These are phyloP conservation scores for Jackrogersella multiformis DNA, from an alignment of 495 filamentous ascomycete species.

Conservation along the genomic window DNA sequence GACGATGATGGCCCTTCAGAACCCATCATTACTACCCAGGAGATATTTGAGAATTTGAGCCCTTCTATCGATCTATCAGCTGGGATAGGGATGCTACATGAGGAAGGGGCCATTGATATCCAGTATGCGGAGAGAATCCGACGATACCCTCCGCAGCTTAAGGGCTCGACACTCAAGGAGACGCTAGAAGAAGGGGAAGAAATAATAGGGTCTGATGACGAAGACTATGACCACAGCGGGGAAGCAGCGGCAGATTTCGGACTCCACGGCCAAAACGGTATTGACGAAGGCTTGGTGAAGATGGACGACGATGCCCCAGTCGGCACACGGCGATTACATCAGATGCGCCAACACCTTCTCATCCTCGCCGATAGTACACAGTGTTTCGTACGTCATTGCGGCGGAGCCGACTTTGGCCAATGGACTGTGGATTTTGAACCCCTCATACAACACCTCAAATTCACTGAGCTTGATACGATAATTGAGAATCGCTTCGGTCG, in stretches of 20 bases:
- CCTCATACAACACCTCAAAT: conserved; percentile 71
- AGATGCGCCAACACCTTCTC: conserved; percentile 72
- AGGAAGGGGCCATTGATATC: conserved; percentile 51
- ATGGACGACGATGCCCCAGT: conserved; percentile 47
- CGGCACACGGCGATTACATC: conserved; percentile 66
- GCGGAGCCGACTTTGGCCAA: conserved; percentile 65
- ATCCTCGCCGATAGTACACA: conserved; percentile 77
- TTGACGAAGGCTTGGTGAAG: conserved; percentile 39
- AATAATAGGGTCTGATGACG: conserved; percentile 54
- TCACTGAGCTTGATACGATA: conserved; percentile 78
- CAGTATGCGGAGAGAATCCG: conserved; percentile 53
- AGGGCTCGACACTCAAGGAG: conserved; percentile 37
- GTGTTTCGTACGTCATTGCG: conserved; percentile 70
- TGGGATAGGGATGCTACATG: conserved; percentile 57
- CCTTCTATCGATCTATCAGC: conserved; percentile 51
- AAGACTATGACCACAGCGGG: conserved; percentile 51
- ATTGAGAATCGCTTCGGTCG: conserved; percentile 79
- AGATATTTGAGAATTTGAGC: conserved; percentile 58
- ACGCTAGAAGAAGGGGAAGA: conserved; percentile 52
- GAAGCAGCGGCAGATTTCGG: conserved; percentile 22
- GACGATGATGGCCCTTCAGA: conserved; percentile 57
- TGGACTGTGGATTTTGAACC: conserved; percentile 83
- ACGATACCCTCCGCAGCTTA: conserved; percentile 45
- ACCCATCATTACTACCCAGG: conserved; percentile 54
- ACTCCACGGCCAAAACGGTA: conserved; percentile 42